These are phyloP conservation scores for Plenodomus biglobosus DNA, from an alignment of 2,329 filamentous ascomycete genomes.

Conservation along the genomic window DNA sequence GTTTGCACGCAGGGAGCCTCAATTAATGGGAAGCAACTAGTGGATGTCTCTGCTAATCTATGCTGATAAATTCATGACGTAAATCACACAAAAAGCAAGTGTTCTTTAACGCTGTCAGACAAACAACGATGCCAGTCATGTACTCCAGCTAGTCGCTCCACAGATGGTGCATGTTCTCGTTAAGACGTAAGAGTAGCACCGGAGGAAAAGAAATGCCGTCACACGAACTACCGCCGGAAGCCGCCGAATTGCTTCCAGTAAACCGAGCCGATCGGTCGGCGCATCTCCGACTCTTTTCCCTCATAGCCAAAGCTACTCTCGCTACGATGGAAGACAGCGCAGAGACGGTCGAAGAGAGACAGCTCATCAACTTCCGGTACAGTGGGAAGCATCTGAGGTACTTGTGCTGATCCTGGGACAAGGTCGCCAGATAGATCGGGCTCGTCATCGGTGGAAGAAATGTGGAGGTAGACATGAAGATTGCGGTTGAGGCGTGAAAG, in stretches of 20 bases:
- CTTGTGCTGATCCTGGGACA: constrained; percentile 38
- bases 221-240: constrained; percentile 11
- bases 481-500: constrained; percentile 23
- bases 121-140: not conserved
- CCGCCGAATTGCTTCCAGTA: constrained; percentile 31
- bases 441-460: constrained; percentile 20
- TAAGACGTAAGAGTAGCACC: not conserved
- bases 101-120: not conserved
- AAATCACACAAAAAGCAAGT: not conserved
- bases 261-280: constrained; percentile 35
- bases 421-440: constrained; percentile 40
- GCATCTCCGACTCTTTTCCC: constrained; percentile 38
- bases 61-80: not conserved
- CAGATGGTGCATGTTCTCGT: not conserved
- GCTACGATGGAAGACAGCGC: constrained; percentile 24
- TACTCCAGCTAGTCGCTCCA: not conserved
- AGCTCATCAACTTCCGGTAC: constrained; percentile 15
- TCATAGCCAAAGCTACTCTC: constrained; percentile 36
- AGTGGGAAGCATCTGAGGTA: constrained; percentile 36
- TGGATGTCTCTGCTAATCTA: not conserved
- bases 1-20: no score
- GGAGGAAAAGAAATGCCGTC: not conserved
- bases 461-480: constrained; percentile 25
- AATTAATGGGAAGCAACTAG: not conserved
- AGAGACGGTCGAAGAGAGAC: constrained; percentile 23